Base-by-base conservation (phyloP, 2,329 filamentous ascomycete genomes). In the Parafenestella ontariensis region DNA sequence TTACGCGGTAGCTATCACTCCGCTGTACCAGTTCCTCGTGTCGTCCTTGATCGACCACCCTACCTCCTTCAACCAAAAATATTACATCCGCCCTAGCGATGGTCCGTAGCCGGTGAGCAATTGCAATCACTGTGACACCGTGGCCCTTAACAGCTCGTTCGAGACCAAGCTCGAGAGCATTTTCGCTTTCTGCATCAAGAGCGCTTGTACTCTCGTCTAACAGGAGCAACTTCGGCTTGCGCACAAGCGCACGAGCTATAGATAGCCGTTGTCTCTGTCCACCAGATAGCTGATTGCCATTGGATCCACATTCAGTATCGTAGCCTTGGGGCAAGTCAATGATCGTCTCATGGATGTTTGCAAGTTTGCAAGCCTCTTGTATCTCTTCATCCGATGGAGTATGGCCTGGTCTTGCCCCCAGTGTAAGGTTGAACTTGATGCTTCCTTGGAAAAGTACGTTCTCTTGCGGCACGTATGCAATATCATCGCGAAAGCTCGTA, bases 311-410 rank as follows among this genome's bases (percentile, higher is more conserved):
- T n/a, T 72, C 71, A 0, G 88, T 90, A 11, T 88, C 76, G 66
- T 91, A 91, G 0, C 87, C 87, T 13, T 88, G 76, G 0, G 87
- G 87, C 15, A 91, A 76, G 0, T 80, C 75, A 52, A 79, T 76
- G 61, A 91, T 88, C 21, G 84, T 85, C 23, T 90, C 86, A 73
- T 91, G 87, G 58, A 91, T 89, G 66, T 89, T 89, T 31, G 88
- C 88, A 15, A 89, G 75, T 52, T 82, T 82, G 67, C 88, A 90
- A 0, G 88, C 88, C 48, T 85, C 83, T 58, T 87, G 81, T 41
- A 91, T 86, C 42, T 90, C 87, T 8, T 78, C 82, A 40, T 85
- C 77, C 0, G 81, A 83, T 1, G 83, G 83, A 29, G 83, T 80
- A 36, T 82, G 77, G 11, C 79, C 82, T 1, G 85, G 86, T 1